Percentiles rank a stretch among this genome's conserved stretches.
phyloP scores from a whole-genome alignment of 225 moss, liverwort and hornwort species.

The Marchantia polymorpha region DNA sequence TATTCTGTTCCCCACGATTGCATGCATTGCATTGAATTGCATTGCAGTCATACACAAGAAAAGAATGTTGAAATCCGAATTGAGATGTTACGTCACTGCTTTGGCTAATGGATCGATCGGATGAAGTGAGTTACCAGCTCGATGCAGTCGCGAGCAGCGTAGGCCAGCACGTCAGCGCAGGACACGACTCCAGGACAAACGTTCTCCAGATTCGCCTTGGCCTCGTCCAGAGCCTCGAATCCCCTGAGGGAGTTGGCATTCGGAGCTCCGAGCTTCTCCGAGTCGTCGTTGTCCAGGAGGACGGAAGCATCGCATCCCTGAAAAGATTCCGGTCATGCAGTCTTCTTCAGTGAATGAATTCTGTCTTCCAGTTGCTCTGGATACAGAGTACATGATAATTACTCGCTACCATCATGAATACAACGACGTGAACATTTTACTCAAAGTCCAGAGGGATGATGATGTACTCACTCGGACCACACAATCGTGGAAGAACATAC shows the following conservation, averaged over 20 bases:
- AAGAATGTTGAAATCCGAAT: too few species aligned
- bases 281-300: constrained; percentile 21
- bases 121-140: neutral
- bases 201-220: neutral
- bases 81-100: too few species aligned
- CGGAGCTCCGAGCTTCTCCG: constrained; percentile 27
- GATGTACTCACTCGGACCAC: constrained; percentile 1
- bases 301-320: constrained; percentile 34
- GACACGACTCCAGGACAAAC: neutral
- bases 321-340: neutral
- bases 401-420: too few species aligned
- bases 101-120: too few species aligned
- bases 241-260: constrained; percentile 17
- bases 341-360: too few species aligned
- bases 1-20: too few species aligned
- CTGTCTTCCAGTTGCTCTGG: too few species aligned
- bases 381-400: too few species aligned
- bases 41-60: too few species aligned
- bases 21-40: too few species aligned
- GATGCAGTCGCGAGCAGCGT: constrained; percentile 1
- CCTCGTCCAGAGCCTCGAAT: neutral
- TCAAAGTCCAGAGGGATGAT: neutral
- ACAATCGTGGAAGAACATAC: constrained; percentile 26
- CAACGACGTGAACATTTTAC: too few species aligned
- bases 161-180: neutral